Evolutionary conservation across 1,284 basidiomycete genomes (phyloP).

Genomic region (Afroboletus lepidellus): DNA sequence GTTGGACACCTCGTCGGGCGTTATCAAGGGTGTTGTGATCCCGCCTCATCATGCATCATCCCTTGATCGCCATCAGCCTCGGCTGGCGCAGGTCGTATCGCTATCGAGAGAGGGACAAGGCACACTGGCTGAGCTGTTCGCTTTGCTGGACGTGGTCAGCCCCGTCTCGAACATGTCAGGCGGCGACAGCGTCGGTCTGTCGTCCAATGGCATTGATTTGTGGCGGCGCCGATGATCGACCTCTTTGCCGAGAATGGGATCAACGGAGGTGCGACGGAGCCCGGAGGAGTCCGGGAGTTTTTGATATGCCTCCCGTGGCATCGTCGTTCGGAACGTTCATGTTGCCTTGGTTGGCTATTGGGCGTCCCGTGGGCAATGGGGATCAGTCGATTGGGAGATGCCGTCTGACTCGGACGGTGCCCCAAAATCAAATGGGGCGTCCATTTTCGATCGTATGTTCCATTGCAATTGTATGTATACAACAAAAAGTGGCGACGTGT

Average conservation of each 20-base stretch:
- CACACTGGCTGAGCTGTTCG: no score
- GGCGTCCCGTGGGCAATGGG: no score
- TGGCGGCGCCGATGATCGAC: slow-evolving; percentile 9
- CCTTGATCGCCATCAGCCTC: slow-evolving; percentile 3
- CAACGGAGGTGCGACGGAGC: slow-evolving; percentile 10
- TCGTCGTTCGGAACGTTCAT: no score
- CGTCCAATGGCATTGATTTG: no score
- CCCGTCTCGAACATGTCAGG: no score
- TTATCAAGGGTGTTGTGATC: no score
- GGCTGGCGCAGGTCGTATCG: no score
- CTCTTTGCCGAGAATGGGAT: not conserved
- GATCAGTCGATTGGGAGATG: not conserved
- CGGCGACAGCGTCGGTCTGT: no score
- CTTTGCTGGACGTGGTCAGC: no score
- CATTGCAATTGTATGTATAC: not conserved
- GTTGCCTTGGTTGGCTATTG: no score
- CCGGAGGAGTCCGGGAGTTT: not conserved
- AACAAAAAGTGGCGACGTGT: not conserved
- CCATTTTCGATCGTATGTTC: not conserved
- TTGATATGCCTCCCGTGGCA: not conserved
- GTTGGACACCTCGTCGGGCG: not conserved
- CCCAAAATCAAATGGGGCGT: not conserved
- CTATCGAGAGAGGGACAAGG: no score
- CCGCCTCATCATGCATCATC: no score
- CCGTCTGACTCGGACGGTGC: not conserved